These are phyloP conservation scores for Aspergillus ochraceoroseus DNA, from an alignment of 2,329 filamentous ascomycete genomes.

Conservation along the genomic window DNA sequence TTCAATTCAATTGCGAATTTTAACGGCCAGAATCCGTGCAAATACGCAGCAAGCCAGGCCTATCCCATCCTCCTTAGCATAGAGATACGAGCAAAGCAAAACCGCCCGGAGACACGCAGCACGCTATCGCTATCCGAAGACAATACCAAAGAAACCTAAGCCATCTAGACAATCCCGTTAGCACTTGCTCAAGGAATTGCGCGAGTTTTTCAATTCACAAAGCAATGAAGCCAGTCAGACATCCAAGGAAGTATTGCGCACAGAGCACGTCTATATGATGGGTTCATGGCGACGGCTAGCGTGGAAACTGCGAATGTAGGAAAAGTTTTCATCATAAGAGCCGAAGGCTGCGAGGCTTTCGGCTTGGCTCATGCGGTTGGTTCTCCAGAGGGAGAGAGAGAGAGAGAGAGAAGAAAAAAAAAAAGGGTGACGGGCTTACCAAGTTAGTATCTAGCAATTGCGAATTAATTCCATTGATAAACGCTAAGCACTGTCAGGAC, in stretches of 20 bases:
- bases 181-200: too few species aligned
- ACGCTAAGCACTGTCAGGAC: too few species aligned
- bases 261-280: conserved; percentile 33
- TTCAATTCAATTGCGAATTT: too few species aligned
- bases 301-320: conserved; percentile 44
- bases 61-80: too few species aligned
- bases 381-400: conserved; percentile 17
- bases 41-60: too few species aligned
- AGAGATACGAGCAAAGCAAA: too few species aligned
- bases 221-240: conserved; percentile 26
- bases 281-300: conserved; percentile 38
- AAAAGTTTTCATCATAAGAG: conserved; percentile 41
- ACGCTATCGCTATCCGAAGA: too few species aligned
- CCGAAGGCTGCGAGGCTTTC: conserved; percentile 13
- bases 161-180: too few species aligned
- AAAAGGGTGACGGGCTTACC: background rate
- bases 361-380: conserved; percentile 2
- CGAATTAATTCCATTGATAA: background rate
- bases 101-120: too few species aligned
- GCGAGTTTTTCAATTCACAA: too few species aligned
- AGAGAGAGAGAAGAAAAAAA: background rate
- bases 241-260: conserved; percentile 40
- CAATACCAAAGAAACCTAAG: too few species aligned
- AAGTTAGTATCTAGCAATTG: conserved; percentile 1
- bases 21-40: too few species aligned